Evolutionary conservation across 2,329 filamentous ascomycete genomes (phyloP).

Genomic region (Aspergillus chevalieri): DNA sequence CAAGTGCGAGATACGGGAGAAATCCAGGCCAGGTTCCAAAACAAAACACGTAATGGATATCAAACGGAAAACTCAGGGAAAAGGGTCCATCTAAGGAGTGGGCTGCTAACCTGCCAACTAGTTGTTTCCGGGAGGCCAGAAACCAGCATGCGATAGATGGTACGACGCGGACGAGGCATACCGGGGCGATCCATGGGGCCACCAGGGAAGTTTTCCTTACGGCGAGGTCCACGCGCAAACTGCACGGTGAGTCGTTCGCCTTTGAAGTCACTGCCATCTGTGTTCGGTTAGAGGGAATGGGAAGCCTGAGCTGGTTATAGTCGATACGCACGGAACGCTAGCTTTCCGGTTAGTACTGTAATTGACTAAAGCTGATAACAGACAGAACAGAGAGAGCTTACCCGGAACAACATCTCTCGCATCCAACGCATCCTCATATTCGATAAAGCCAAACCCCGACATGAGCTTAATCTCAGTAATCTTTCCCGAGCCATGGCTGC

Average conservation of each 20-base stretch:
- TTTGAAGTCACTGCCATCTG: constrained; percentile 97
- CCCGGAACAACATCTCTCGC: constrained; percentile 96
- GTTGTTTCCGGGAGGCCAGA: constrained; percentile 95
- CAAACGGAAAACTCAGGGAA: constrained; percentile 20
- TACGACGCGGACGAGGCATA: constrained; percentile 79
- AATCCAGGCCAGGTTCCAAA: background rate
- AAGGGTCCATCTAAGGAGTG: constrained; percentile 19
- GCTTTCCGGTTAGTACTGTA: constrained; percentile 17
- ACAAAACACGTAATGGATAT: constrained; percentile 10
- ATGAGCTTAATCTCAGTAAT: constrained; percentile 99
- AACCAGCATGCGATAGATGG: constrained; percentile 94
- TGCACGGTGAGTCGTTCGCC: constrained; percentile 95
- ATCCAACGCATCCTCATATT: constrained; percentile 98
- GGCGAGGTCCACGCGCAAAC: constrained; percentile 84
- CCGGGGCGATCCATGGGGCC: constrained; percentile 56
- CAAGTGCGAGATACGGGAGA: background rate
- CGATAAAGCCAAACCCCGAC: constrained; percentile 99
- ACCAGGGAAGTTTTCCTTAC: constrained; percentile 56
- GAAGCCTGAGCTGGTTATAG: constrained; percentile 52
- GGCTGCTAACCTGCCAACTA: constrained; percentile 92
- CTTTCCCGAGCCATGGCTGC: constrained; percentile 89
- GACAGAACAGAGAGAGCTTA: constrained; percentile 45
- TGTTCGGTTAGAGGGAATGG: constrained; percentile 28
- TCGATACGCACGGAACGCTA: constrained; percentile 53
- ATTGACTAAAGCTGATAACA: constrained; percentile 5